Evolutionary conservation across 2,329 filamentous ascomycete species (phyloP).

Genomic region (Colletotrichum euphorbiae): DNA sequence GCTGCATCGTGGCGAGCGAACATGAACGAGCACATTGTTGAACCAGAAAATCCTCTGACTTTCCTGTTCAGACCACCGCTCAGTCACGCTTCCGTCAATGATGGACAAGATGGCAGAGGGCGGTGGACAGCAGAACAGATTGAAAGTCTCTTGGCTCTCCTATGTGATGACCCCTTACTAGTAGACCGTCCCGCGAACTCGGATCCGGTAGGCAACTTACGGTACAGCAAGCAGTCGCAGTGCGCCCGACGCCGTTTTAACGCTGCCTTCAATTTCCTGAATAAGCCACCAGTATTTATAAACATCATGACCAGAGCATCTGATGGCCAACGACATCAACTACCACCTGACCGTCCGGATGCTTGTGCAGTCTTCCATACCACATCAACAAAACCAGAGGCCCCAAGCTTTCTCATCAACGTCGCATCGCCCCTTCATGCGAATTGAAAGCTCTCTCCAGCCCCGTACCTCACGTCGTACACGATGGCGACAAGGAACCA

Average conservation of each 20-base stretch:
- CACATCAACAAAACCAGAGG: not conserved
- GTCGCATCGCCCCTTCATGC: not conserved
- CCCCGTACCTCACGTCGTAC: not conserved
- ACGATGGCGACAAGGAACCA: not conserved
- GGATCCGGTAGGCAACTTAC: constrained; percentile 1
- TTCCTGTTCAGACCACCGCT: not conserved
- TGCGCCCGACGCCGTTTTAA: not conserved
- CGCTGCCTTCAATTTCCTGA: not conserved
- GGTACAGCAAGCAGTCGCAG: not conserved
- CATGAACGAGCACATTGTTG: constrained; percentile 16
- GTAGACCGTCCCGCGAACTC: constrained; percentile 10
- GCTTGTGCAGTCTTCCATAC: constrained; percentile 3
- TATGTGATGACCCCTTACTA: not conserved
- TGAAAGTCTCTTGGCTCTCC: not conserved
- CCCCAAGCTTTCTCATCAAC: constrained; percentile 2
- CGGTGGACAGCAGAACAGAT: not conserved
- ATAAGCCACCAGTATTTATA: not conserved
- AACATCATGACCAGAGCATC: not conserved
- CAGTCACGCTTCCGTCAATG: not conserved
- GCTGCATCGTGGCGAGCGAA: constrained; percentile 18
- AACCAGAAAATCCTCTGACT: not conserved
- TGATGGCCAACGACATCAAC: not conserved
- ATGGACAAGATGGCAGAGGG: not conserved
- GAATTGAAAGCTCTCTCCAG: not conserved
- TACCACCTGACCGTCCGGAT: not conserved